Percentiles rank a stretch among this genome's conserved stretches.
These are phyloP conservation scores for Caloboletus firmus DNA, from an alignment of 1,284 basidiomycete species.

Conservation along the genomic window DNA sequence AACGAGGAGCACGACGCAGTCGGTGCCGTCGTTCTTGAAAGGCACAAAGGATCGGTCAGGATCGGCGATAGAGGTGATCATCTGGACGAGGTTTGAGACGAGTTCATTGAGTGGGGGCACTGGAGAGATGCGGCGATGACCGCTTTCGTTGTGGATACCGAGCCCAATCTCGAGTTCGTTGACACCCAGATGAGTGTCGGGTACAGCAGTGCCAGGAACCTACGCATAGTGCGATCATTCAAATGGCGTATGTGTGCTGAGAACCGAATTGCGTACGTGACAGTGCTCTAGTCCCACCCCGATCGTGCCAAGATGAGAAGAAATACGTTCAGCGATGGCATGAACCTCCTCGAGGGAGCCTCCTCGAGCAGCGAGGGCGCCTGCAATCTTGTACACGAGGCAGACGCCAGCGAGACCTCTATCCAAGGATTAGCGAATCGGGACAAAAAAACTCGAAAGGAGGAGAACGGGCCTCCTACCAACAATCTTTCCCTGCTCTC, in stretches of 20 bases:
- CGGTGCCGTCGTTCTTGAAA: constrained; percentile 67
- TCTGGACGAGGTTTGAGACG: constrained; percentile 68
- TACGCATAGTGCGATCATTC: constrained; percentile 28
- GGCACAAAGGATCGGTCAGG: constrained; percentile 83
- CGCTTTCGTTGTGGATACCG: constrained; percentile 93
- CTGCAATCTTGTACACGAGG: constrained; percentile 90
- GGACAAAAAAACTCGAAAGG: background rate
- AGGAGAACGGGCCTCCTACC: constrained; percentile 64
- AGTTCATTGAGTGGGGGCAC: constrained; percentile 70
- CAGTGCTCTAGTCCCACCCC: constrained; percentile 93
- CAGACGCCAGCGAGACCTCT: constrained; percentile 89
- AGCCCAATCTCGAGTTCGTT: constrained; percentile 85
- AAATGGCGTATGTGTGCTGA: background rate
- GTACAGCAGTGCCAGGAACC: constrained; percentile 78
- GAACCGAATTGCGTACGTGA: constrained; percentile 52
- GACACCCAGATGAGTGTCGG: constrained; percentile 56
- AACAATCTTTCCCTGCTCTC: constrained; percentile 75
- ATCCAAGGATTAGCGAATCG: background rate
- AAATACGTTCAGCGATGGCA: constrained; percentile 65
- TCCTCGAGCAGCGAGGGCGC: constrained; percentile 76
- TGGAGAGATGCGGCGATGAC: constrained; percentile 69
- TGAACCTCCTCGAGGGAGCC: constrained; percentile 75
- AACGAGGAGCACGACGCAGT: constrained; percentile 66
- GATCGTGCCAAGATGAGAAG: constrained; percentile 73
- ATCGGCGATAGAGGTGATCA: constrained; percentile 76